These are phyloP conservation scores for Solanum hybrid DNA, from an alignment of 305 asterid species.

Conservation along the genomic window DNA sequence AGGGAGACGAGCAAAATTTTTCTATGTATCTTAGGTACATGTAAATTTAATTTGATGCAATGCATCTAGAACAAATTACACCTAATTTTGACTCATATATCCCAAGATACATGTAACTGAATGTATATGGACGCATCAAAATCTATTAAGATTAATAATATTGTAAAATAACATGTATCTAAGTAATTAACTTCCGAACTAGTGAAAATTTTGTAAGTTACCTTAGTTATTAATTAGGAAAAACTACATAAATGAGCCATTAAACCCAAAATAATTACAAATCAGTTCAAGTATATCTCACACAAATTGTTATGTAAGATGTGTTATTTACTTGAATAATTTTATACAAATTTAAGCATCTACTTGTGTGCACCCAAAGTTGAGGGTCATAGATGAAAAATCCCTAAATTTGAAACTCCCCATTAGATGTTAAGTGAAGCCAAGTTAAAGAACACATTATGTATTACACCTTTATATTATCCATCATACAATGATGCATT, in stretches of 20 bases:
- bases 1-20: background rate
- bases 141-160: too few species aligned
- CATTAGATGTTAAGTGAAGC: background rate
- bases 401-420: background rate
- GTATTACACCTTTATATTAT: background rate
- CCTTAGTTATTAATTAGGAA: background rate
- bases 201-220: background rate
- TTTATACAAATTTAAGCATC: too few species aligned
- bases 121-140: too few species aligned
- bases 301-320: background rate
- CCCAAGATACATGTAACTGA: background rate
- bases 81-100: background rate
- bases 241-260: background rate
- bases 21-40: too few species aligned
- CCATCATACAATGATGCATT: background rate
- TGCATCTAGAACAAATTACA: background rate
- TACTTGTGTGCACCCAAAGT: background rate
- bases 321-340: too few species aligned
- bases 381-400: too few species aligned
- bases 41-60: too few species aligned
- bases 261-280: background rate
- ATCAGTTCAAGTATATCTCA: background rate
- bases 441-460: background rate
- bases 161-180: background rate
- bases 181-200: background rate